These are phyloP conservation scores for Polysphondylium violaceum DNA, from an alignment of 78 protist genomes.

Conservation along the genomic window DNA sequence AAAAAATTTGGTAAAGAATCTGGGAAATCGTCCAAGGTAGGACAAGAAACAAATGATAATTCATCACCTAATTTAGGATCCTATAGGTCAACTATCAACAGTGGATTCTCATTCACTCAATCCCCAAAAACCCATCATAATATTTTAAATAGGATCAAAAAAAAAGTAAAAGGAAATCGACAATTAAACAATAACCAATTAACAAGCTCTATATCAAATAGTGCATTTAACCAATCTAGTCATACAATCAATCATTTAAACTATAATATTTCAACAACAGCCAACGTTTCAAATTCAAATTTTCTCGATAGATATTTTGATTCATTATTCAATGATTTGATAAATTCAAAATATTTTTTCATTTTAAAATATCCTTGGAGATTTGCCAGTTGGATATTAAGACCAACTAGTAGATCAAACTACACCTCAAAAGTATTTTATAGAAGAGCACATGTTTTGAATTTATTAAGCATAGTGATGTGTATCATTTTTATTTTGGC, in stretches of 20 bases:
- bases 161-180: not conserved
- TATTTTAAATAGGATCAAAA: not conserved
- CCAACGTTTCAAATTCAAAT: no score
- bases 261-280: no score
- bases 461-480: conserved; percentile 8
- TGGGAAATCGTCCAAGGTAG: no score
- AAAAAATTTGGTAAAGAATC: no score
- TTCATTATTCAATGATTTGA: no score
- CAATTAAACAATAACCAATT: no score
- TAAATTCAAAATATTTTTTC: no score
- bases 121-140: not conserved
- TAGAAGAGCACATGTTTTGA: conserved; percentile 21
- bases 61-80: no score
- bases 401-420: conserved; percentile 10
- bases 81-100: no score
- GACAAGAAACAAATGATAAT: no score
- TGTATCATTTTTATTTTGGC: not conserved
- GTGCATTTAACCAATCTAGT: conserved; percentile 18
- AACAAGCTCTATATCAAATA: not conserved
- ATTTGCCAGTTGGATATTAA: conserved; percentile 4
- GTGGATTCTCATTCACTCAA: conserved; percentile 1
- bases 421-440: conserved; percentile 42
- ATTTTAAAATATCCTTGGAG: conserved; percentile 17
- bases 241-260: no score
- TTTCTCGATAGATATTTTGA: no score